Evolutionary conservation across 371 early-diverging fungal genomes (phyloP), one percentile per base, ranked within the genome.

Genomic region (Mucor irregularis): DNA sequence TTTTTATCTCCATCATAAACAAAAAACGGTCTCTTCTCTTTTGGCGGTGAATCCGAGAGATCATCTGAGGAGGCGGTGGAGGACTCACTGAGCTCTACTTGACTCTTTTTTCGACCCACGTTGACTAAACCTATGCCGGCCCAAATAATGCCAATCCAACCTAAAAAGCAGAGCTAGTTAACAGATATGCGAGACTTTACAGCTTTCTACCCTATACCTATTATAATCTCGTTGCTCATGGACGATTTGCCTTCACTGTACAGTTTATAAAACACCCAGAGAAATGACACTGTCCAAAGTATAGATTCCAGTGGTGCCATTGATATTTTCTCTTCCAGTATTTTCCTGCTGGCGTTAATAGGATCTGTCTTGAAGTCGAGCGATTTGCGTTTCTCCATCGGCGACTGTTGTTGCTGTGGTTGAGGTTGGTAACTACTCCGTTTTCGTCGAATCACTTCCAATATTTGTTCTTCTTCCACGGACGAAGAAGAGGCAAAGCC

Each of bases 401-500:
- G n/a, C n/a, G n/a, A n/a, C n/a, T 21, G 25, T 26, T 33, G 16
- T 14, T 16, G 34, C 33, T 10, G 22, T 5, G 16, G n/a, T 31
- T 60, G 49, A 16, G 4, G 17, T 28, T 60, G 35, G 9, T 53
- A 30, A 19, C 26, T 44, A 8, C 31, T 43, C 39, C 56, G 29
- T 50, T 72, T 69, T 7, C 76, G 52, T 52, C 65, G 49, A 31
- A 76, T 58, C 9, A 76, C 66, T 49, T 73, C 64, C 4, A 43
- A 52, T n/a, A 66, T 68, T 43, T 62, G 65, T 37, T 73, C 71
- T 59, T 73, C 65, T 43, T 71, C 76, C 4, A 62, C 37, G 0
- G 75, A 75, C 21, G 73, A 70, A 26, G 76, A 68, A 13, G 76
- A 76, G 9, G 76, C 71, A 49, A 76, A 71, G 0, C 72, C 65